Percentiles rank a stretch among this genome's conserved stretches.
Evolutionary conservation across 192 early-diverging fungal genomes (phyloP).

Genomic region (Bifiguratus adelaidae): DNA sequence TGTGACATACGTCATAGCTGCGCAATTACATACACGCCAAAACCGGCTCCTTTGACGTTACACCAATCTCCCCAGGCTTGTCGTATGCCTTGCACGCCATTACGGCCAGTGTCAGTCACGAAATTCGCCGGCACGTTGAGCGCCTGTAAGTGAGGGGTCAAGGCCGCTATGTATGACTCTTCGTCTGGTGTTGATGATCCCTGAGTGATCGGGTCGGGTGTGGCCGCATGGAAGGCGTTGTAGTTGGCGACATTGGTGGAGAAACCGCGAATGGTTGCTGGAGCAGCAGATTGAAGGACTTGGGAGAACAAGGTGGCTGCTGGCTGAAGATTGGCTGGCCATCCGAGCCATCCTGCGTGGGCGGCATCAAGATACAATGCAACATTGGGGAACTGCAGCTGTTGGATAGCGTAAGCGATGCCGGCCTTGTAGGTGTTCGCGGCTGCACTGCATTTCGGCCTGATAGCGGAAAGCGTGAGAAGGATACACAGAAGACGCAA

Average conservation of each 20-base stretch:
- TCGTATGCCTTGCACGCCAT: slow-evolving; percentile 12
- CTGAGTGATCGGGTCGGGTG: background rate
- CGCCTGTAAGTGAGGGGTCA: slow-evolving; percentile 1
- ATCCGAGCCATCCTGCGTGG: slow-evolving; percentile 34
- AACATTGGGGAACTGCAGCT: slow-evolving; percentile 16
- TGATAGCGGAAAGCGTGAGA: no score
- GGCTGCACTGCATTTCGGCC: slow-evolving; percentile 12
- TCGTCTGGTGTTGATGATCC: slow-evolving; percentile 11
- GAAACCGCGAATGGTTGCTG: slow-evolving; percentile 17
- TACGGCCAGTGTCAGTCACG: slow-evolving; percentile 18
- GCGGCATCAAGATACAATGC: slow-evolving; percentile 26
- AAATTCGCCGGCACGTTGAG: slow-evolving; percentile 17
- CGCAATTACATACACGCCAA: slow-evolving; percentile 8
- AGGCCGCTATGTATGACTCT: slow-evolving; percentile 6
- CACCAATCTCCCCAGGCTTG: slow-evolving; percentile 20
- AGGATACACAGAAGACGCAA: no score
- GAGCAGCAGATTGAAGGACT: slow-evolving; percentile 8
- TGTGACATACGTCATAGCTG: no score
- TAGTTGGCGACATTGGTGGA: slow-evolving; percentile 33
- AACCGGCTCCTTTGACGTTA: slow-evolving; percentile 22
- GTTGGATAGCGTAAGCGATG: slow-evolving; percentile 28
- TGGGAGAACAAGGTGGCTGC: slow-evolving; percentile 15
- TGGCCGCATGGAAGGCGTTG: slow-evolving; percentile 23
- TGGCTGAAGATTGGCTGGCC: slow-evolving; percentile 15
- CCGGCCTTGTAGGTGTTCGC: slow-evolving; percentile 17